Evolutionary conservation across 768 basidiomycete species (phyloP).

Genomic region (Termitomyces sp.): DNA sequence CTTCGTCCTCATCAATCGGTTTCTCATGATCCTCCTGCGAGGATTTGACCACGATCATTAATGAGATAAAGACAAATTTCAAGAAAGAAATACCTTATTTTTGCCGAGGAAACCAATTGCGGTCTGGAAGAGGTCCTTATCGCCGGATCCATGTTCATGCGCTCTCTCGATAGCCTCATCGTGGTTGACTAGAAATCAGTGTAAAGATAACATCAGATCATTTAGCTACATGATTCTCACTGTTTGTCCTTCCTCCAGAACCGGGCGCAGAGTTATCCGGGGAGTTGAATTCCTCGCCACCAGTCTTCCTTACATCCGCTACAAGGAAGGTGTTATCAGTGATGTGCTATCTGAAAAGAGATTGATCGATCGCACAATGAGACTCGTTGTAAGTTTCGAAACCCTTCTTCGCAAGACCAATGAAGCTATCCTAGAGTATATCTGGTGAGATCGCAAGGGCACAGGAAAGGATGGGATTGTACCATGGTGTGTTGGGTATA

Average conservation of each 20-base stretch:
- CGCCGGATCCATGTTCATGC: conserved; percentile 47
- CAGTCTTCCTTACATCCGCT: conserved; percentile 50
- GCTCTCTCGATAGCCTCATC: conserved; percentile 57
- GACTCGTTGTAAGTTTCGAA: conserved; percentile 46
- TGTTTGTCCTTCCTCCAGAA: conserved; percentile 19
- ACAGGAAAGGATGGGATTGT: conserved; percentile 18
- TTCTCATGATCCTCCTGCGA: conserved; percentile 44
- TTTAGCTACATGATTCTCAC: conserved; percentile 17
- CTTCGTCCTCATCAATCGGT: conserved; percentile 63
- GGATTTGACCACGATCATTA: not conserved
- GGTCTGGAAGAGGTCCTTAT: conserved; percentile 47
- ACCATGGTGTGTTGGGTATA: conserved; percentile 20
- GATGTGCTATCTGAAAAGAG: conserved; percentile 3
- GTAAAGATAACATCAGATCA: not conserved
- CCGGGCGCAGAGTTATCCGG: conserved; percentile 39
- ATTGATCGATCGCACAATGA: conserved; percentile 29
- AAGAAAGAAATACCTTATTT: conserved; percentile 37
- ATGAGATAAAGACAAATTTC: not conserved
- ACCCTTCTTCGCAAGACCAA: conserved; percentile 68
- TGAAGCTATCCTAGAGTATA: conserved; percentile 51
- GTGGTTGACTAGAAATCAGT: conserved; percentile 46
- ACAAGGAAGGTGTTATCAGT: conserved; percentile 11
- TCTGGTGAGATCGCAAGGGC: not conserved
- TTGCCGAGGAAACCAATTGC: conserved; percentile 48
- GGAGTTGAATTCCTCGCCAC: conserved; percentile 59